These are phyloP conservation scores for Penicillium sclerotiorum DNA, from an alignment of 2,329 filamentous ascomycete species.

Conservation along the genomic window DNA sequence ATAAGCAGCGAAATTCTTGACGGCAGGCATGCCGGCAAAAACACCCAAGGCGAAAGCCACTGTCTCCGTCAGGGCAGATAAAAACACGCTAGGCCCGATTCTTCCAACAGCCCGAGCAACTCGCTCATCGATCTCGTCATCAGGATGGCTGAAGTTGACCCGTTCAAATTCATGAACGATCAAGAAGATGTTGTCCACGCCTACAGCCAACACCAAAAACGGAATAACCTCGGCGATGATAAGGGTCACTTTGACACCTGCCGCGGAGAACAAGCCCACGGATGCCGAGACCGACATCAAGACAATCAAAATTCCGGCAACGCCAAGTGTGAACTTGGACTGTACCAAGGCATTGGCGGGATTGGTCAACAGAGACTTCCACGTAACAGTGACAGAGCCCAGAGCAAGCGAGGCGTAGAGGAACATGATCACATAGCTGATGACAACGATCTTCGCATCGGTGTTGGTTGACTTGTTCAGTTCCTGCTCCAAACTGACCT, in stretches of 20 bases:
- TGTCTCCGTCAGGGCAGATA: constrained; percentile 93
- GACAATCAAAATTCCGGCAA: constrained; percentile 92
- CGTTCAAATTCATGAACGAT: constrained; percentile 98
- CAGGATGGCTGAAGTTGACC: constrained; percentile 87
- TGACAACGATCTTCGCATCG: constrained; percentile 91
- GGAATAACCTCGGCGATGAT: constrained; percentile 99
- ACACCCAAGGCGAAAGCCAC: constrained; percentile 89
- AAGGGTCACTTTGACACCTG: constrained; percentile 88
- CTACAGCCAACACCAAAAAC: constrained; percentile 92
- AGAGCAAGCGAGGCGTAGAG: constrained; percentile 91
- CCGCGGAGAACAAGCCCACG: constrained; percentile 90
- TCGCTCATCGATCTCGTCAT: constrained; percentile 82
- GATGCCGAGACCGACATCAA: constrained; percentile 96
- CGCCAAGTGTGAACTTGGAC: constrained; percentile 94
- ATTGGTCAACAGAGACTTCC: constrained; percentile 76
- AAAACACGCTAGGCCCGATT: constrained; percentile 94
- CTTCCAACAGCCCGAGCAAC: constrained; percentile 87
- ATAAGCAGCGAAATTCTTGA: constrained; percentile 95
- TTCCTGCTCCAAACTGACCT: constrained; percentile 92
- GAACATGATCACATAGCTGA: constrained; percentile 99
- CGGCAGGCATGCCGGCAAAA: constrained; percentile 96
- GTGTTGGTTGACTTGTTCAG: constrained; percentile 98
- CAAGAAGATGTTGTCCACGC: constrained; percentile 98
- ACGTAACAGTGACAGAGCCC: constrained; percentile 79
- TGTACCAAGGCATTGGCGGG: constrained; percentile 85